Base-by-base conservation (phyloP, 2,329 filamentous ascomycete species). In the Xylariaceae sp. region DNA sequence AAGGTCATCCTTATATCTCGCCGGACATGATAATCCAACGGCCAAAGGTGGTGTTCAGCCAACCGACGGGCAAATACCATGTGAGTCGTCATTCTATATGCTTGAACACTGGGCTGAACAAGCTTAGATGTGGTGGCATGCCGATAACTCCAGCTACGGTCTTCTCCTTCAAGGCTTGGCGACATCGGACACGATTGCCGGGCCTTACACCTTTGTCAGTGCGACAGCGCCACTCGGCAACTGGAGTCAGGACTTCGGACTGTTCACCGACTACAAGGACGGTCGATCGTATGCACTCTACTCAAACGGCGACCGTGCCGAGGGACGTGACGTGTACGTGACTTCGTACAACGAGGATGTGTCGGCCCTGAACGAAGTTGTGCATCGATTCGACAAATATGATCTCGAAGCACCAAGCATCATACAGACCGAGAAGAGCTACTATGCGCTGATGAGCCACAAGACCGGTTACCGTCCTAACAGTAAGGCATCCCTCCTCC, bases 401-500 rank as follows among this genome's bases (percentile, higher is more conserved):
- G 83, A 85, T 63, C 75, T 85, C 1, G 83, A 86, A 64, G 83
- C 82, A 0, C 83, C 83, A 0, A 83, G 80, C 0, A 85, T 85
- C 55, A 74, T 85, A 4, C 82, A 85, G 67, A 85, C 83, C 0
- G 81, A 85, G 39, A 75, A 76, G 60, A 83, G 80, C 64, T 86
- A 86, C 64, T 85, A 80, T 64, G 80, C 82, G 0, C 66, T 86
- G 42, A 85, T 85, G 82, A 83, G 80, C 64, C 83, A 85, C 62
- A 86, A 85, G 73, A 86, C 83, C 0, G 83, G 83, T 0, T 86
- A 86, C 57, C 74, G 83, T n/a, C 82, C 83, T 0, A 85, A 85
- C 55, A 85, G 70, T 70, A 51, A 56, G 62, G 37, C 7, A 15
- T 1, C 39, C n/a, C 5, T 6, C 42, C 2, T 10, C 8, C 15